Evolutionary conservation across 75 land plant genomes (phyloP).

Genomic region (Ceratopteris richardii): DNA sequence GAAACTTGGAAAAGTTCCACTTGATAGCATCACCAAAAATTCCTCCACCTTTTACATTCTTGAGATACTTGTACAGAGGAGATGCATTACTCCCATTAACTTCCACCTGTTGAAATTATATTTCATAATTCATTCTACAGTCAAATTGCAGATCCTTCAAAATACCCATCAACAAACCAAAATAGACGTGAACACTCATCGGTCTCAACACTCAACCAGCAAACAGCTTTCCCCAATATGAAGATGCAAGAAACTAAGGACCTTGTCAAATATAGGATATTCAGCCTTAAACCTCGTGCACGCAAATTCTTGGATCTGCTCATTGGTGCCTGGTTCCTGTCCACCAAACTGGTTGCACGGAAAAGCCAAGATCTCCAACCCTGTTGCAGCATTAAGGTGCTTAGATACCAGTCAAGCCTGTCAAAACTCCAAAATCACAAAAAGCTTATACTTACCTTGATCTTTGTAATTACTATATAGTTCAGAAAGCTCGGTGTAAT

Average conservation of each 20-base stretch:
- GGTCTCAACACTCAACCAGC: too few species aligned
- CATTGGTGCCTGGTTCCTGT: constrained; percentile 64
- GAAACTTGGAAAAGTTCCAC: constrained; percentile 85
- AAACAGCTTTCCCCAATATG: too few species aligned
- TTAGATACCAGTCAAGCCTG: background rate
- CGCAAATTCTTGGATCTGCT: constrained; percentile 40
- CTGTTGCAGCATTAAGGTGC: too few species aligned
- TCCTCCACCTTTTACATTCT: constrained; percentile 55
- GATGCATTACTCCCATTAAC: constrained; percentile 52
- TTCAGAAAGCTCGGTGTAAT: constrained; percentile 67
- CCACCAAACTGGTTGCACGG: constrained; percentile 79
- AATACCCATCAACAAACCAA: background rate
- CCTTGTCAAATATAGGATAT: constrained; percentile 68
- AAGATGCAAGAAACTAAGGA: constrained; percentile 9
- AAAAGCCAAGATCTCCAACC: constrained; percentile 68
- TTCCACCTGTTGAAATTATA: constrained; percentile 37
- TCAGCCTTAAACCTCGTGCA: constrained; percentile 63
- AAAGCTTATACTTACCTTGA: constrained; percentile 29
- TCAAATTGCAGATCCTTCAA: too few species aligned
- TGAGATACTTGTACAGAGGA: constrained; percentile 51
- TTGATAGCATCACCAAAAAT: constrained; percentile 55
- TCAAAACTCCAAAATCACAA: background rate
- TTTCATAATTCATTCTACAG: too few species aligned
- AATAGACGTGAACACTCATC: background rate
- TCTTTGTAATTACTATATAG: constrained; percentile 64